phyloP scores from a whole-genome alignment of 306 rosid species.

The Ammopiptanthus mongolicus region DNA sequence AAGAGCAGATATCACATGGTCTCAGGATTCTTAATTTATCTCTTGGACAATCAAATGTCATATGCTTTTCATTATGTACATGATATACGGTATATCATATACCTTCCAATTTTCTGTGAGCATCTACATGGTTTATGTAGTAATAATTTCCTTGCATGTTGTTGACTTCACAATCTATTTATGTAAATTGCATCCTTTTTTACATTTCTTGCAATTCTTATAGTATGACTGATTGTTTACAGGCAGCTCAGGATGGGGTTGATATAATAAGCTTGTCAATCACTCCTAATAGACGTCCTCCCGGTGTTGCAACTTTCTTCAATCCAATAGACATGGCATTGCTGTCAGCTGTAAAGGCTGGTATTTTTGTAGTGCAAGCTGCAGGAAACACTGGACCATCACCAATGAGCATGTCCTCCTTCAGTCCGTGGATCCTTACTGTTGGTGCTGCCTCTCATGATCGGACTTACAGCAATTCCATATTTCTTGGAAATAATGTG shows the following conservation, averaged over 20 bases:
- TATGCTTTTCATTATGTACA: neutral
- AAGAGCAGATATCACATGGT: neutral
- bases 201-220: neutral
- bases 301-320: conserved; percentile 92
- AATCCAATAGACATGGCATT: conserved; percentile 98
- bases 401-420: conserved; percentile 88
- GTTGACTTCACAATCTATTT: neutral
- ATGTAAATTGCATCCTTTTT: neutral
- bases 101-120: neutral
- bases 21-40: neutral
- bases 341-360: conserved; percentile 85
- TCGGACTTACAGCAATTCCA: conserved; percentile 72
- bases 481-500: conserved; percentile 78
- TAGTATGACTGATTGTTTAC: conserved; percentile 9
- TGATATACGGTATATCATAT: neutral
- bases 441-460: conserved; percentile 95
- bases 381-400: conserved; percentile 98
- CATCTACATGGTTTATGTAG: neutral
- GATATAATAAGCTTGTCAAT: conserved; percentile 86
- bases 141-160: neutral
- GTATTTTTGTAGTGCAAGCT: conserved; percentile 96
- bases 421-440: conserved; percentile 95
- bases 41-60: neutral
- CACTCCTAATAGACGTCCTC: conserved; percentile 95
- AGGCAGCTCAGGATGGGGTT: conserved; percentile 99